A percentile compares a stretch with the other conserved stretches of the same genome.
Conservation (phyloP, 2,329 filamentous ascomycete species). For the Cryphonectria naterciae region DNA sequence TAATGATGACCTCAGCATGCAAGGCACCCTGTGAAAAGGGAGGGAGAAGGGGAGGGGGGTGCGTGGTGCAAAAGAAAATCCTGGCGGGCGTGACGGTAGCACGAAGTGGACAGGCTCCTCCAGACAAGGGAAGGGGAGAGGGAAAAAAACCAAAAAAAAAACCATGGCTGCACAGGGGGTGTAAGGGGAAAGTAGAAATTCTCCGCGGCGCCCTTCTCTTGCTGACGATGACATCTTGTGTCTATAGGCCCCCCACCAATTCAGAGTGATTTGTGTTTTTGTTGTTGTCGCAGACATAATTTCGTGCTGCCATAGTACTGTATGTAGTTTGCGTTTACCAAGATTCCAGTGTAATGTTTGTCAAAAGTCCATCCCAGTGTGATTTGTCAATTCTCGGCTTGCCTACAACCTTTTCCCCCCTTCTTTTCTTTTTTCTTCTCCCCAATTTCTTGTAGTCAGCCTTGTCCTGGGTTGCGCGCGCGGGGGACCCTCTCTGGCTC, state of each 20-base stretch:
- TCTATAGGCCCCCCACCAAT: neutral
- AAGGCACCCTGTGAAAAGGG: neutral
- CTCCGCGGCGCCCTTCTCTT: neutral
- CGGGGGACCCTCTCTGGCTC: neutral
- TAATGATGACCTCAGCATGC: conserved; percentile 16
- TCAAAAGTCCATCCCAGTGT: neutral
- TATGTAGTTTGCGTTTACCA: neutral
- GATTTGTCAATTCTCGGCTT: neutral
- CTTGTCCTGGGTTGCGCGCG: neutral
- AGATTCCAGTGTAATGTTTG: neutral
- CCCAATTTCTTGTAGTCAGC: neutral
- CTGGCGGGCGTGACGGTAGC: neutral
- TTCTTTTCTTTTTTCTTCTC: too few species aligned
- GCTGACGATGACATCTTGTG: conserved; percentile 2
- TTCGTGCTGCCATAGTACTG: neutral
- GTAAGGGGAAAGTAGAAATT: neutral
- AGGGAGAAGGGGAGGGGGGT: neutral
- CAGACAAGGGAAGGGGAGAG: too few species aligned
- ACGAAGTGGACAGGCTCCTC: neutral
- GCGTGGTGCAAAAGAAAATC: neutral
- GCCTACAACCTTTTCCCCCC: neutral
- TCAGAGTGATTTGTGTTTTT: neutral
- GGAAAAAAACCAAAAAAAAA: neutral
- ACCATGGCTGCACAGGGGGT: neutral
- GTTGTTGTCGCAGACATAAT: neutral